Percentiles rank a stretch among this genome's conserved stretches.
Evolutionary conservation across 2,329 filamentous ascomycete genomes (phyloP).

Genomic region (Diatrype stigma): DNA sequence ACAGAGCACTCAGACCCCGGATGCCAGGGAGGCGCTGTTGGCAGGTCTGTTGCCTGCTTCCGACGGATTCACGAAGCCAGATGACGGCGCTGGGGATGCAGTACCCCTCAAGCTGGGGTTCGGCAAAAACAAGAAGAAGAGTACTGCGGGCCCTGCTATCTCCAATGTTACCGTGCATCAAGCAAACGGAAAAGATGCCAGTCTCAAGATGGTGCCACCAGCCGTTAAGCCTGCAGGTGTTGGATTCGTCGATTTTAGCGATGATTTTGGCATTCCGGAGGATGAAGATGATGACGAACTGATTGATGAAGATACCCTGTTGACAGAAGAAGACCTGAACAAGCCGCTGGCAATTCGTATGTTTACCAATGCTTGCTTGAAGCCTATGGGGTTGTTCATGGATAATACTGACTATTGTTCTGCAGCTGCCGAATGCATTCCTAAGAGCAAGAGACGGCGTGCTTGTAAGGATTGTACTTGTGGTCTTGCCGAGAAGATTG

Average conservation of each 20-base stretch:
- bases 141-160: slow-evolving; percentile 29
- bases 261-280: slow-evolving; percentile 56
- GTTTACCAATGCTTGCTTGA: not conserved
- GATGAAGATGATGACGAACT: slow-evolving; percentile 75
- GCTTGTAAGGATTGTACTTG: slow-evolving; percentile 99
- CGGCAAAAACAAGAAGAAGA: slow-evolving; percentile 56
- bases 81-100: slow-evolving; percentile 53
- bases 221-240: slow-evolving; percentile 51
- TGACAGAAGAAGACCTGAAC: slow-evolving; percentile 80
- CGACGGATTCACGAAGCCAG: slow-evolving; percentile 70
- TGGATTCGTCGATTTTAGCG: slow-evolving; percentile 64
- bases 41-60: slow-evolving; percentile 67
- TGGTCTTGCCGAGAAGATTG: slow-evolving; percentile 79
- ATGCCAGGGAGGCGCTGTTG: slow-evolving; percentile 75
- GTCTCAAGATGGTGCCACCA: slow-evolving; percentile 30
- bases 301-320: slow-evolving; percentile 84
- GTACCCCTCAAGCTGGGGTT: slow-evolving; percentile 58
- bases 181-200: slow-evolving; percentile 36
- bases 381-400: not conserved
- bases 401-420: slow-evolving; percentile 16
- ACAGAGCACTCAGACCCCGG: slow-evolving; percentile 34
- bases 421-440: slow-evolving; percentile 76
- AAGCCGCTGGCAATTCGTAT: slow-evolving; percentile 74
- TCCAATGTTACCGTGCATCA: slow-evolving; percentile 26
- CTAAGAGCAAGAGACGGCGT: slow-evolving; percentile 84